Conservation (phyloP, 2,329 filamentous ascomycete genomes). For the Mollisiaceae sp. region DNA sequence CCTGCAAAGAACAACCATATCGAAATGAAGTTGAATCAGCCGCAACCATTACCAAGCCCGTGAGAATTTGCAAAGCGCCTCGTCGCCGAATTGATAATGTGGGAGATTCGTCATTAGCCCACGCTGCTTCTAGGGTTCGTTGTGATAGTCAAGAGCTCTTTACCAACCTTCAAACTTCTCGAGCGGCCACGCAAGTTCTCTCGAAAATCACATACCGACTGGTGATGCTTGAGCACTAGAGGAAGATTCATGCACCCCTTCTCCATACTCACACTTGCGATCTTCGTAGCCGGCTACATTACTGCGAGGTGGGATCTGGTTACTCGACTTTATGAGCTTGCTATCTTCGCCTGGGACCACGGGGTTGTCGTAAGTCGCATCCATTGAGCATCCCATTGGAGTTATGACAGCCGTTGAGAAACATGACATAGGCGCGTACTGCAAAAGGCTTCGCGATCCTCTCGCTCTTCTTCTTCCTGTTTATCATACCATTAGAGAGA, state of each 20-base stretch:
- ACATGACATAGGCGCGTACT: slow-evolving; percentile 70
- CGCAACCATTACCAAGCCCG: slow-evolving; percentile 10
- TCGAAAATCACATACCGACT: slow-evolving; percentile 12
- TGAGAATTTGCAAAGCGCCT: slow-evolving; percentile 20
- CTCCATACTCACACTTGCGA: slow-evolving; percentile 91
- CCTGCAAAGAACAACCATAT: slow-evolving; percentile 13
- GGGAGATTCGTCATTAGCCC: slow-evolving; percentile 21
- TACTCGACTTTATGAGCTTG: slow-evolving; percentile 94
- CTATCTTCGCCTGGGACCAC: slow-evolving; percentile 98
- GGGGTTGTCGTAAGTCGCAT: slow-evolving; percentile 79
- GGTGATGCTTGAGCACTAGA: slow-evolving; percentile 41
- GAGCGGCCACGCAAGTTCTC: slow-evolving; percentile 15
- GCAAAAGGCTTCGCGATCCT: slow-evolving; percentile 84
- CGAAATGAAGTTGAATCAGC: slow-evolving; percentile 16
- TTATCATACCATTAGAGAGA: slow-evolving; percentile 83
- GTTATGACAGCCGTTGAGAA: slow-evolving; percentile 23
- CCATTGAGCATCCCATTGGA: background rate
- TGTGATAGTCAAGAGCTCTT: slow-evolving; percentile 8
- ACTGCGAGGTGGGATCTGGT: slow-evolving; percentile 99
- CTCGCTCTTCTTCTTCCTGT: slow-evolving; percentile 81
- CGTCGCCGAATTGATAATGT: slow-evolving; percentile 26
- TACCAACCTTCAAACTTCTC: slow-evolving; percentile 12
- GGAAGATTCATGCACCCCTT: slow-evolving; percentile 85
- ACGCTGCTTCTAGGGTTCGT: slow-evolving; percentile 8
- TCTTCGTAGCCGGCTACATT: slow-evolving; percentile 99